Base-by-base conservation (phyloP, 768 basidiomycete genomes). In the Megacollybia marginata region DNA sequence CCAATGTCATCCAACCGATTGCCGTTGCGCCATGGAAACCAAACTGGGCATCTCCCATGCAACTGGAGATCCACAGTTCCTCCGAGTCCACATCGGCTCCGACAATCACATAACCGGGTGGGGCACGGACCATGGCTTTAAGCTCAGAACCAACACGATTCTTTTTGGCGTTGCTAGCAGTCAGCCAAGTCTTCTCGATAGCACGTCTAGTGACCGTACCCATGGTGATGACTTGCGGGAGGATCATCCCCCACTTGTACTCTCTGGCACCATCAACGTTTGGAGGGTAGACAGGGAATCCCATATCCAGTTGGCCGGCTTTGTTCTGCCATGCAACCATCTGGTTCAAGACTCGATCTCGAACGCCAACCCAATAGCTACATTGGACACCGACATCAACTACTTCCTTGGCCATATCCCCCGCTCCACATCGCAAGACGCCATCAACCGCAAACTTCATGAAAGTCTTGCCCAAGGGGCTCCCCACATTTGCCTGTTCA, bases 21-120 rank as follows among this genome's bases (percentile, higher is more conserved):
- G 95, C 93, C 2, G 93, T 94, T 10, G 93, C 92, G 10, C 95
- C 95, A 57, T 99, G 94, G 50, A 95, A 64, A 9, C 95, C 96
- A 64, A 99, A 96, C 65, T 99, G 95, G 0, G 93, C 90, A 60
- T 98, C 96, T 1, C 95, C 95, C 91, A 98, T 95, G 52, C 92
- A 91, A 59, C 90, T 93, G 16, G 94, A 95, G 55, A 98, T 98
- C 96, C 96, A 98, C 19, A 99, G 72, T 65, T 99, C 96, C 68
- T 98, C 95, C 44, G 92, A 95, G 65, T 99, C 96, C 19, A 99
- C 96, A 63, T 99, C 96, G 0, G 96, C 96, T 4, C 96, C 96
- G 18, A 99, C 92, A 54, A 99, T 89, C 6, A 87, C 80, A 63
- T 95, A 96, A 1, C 96, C 94, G 0, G 81, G 77, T 2, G 95